Evolutionary conservation across 148 eudicot species (phyloP).

Genomic region (Amaranthus palmeri): DNA sequence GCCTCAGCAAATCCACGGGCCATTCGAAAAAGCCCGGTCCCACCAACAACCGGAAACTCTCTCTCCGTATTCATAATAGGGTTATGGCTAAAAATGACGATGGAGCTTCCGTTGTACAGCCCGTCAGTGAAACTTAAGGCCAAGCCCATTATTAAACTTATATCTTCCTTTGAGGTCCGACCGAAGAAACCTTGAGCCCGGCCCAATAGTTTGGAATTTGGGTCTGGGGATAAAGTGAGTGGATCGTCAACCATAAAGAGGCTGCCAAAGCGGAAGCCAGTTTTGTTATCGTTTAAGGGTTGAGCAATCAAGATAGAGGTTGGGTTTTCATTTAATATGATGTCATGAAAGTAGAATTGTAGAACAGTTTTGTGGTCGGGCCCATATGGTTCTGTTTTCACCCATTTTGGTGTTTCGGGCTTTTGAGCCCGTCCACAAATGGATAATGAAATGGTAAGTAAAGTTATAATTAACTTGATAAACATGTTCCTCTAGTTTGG

Average conservation of each 20-base stretch:
- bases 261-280: slow-evolving; percentile 13
- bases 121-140: slow-evolving; percentile 31
- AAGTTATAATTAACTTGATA: background rate
- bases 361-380: slow-evolving; percentile 16
- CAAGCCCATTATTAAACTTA: slow-evolving; percentile 30
- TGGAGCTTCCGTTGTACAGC: slow-evolving; percentile 41
- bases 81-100: slow-evolving; percentile 28
- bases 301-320: slow-evolving; percentile 13
- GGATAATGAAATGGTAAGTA: background rate
- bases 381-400: background rate
- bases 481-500: slow-evolving; percentile 1
- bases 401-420: slow-evolving; percentile 3
- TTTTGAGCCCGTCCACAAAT: background rate
- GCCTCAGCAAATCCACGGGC: slow-evolving; percentile 35
- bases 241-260: slow-evolving; percentile 20
- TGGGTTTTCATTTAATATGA: slow-evolving; percentile 10
- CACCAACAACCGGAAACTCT: slow-evolving; percentile 44
- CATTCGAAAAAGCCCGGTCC: slow-evolving; percentile 41
- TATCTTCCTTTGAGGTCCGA: slow-evolving; percentile 18
- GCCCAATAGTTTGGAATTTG: slow-evolving; percentile 32
- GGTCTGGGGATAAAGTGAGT: slow-evolving; percentile 32
- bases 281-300: background rate
- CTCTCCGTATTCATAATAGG: slow-evolving; percentile 13
- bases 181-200: slow-evolving; percentile 34
- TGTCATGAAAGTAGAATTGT: slow-evolving; percentile 33